phyloP scores from a whole-genome alignment of 805 yeast species.

The Candida cerambycidarum region DNA sequence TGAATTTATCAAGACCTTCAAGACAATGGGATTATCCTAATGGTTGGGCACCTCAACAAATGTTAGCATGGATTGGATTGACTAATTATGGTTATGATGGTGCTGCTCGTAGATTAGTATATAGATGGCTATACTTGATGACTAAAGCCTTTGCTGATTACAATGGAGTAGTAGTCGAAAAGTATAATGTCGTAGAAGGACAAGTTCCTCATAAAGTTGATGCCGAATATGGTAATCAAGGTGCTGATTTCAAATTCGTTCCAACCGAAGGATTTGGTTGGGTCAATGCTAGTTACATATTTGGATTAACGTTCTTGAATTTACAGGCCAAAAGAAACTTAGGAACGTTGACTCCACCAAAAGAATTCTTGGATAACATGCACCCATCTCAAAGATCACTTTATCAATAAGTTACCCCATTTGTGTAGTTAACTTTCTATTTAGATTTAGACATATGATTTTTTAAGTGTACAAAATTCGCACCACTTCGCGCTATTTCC shows the following conservation, averaged over 20 bases:
- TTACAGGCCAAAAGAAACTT: conserved; percentile 70
- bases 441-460: too few relatives aligned
- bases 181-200: conserved; percentile 83
- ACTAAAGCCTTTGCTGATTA: conserved; percentile 87
- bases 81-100: conserved; percentile 64
- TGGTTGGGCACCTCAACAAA: conserved; percentile 99
- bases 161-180: conserved; percentile 94
- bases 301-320: conserved; percentile 69
- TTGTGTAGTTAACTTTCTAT: too few relatives aligned
- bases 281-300: conserved; percentile 85
- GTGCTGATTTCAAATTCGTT: conserved; percentile 86
- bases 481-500: too few relatives aligned
- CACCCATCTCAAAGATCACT: conserved; percentile 37
- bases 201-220: conserved; percentile 87
- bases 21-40: conserved; percentile 98
- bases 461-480: too few relatives aligned
- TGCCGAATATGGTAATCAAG: conserved; percentile 97
- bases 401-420: conserved; percentile 14
- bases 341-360: conserved; percentile 77
- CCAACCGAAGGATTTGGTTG: conserved; percentile 98
- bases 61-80: conserved; percentile 89
- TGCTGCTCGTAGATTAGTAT: conserved; percentile 68
- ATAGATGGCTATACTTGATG: conserved; percentile 88
- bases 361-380: conserved; percentile 53
- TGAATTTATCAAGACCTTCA: conserved; percentile 71